Evolutionary conservation across 1,139 yeast genomes (phyloP).

Genomic region (Komagataea norvegica): DNA sequence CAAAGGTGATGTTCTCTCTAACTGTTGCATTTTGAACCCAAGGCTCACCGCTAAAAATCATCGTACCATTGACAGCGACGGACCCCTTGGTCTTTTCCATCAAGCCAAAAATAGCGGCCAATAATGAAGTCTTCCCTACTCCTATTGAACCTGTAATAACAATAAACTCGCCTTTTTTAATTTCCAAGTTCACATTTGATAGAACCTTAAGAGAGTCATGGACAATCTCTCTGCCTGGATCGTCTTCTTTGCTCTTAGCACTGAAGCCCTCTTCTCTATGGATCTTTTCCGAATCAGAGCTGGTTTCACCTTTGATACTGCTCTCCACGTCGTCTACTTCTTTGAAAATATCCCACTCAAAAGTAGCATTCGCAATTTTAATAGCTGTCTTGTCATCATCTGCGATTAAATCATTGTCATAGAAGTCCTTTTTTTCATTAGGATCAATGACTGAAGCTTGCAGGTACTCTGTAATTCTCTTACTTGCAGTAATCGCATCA

Average conservation of each 20-base stretch:
- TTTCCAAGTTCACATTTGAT: constrained; percentile 26
- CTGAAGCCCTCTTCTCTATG: constrained; percentile 11
- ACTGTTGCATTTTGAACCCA: constrained; percentile 87
- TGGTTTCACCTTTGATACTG: background rate
- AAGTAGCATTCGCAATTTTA: constrained; percentile 44
- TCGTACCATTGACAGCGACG: constrained; percentile 30
- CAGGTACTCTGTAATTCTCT: constrained; percentile 51
- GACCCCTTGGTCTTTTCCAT: constrained; percentile 40
- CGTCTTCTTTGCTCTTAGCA: constrained; percentile 9
- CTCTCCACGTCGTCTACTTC: constrained; percentile 24
- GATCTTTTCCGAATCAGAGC: background rate
- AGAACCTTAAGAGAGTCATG: constrained; percentile 11
- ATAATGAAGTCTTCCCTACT: constrained; percentile 37
- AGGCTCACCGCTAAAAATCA: constrained; percentile 43
- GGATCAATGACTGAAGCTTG: constrained; percentile 35
- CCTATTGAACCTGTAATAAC: constrained; percentile 39
- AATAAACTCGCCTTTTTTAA: constrained; percentile 34
- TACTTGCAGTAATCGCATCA: constrained; percentile 58
- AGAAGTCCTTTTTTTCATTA: constrained; percentile 26
- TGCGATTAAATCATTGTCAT: constrained; percentile 24
- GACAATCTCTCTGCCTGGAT: constrained; percentile 10
- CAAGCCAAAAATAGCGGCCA: constrained; percentile 37
- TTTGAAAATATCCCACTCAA: constrained; percentile 56
- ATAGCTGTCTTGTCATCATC: constrained; percentile 36
- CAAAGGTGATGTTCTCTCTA: constrained; percentile 69